Conservation (phyloP, 371 early-diverging fungal genomes). For the Neoconidiobolus thromboides region DNA sequence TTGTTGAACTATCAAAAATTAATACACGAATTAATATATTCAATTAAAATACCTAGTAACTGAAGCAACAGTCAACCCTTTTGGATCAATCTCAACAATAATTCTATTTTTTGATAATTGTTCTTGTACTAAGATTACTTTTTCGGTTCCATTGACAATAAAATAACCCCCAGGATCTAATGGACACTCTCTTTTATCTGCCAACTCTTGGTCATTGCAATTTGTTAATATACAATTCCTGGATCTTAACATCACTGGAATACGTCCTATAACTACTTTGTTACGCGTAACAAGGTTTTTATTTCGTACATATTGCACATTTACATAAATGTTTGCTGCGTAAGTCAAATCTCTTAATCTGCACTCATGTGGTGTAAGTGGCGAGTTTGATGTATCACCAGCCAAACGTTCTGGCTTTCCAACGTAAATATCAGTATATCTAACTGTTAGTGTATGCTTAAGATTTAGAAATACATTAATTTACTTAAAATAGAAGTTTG, state of each 20-base stretch:
- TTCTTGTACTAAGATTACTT: conserved; percentile 99
- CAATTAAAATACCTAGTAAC: conserved; percentile 39
- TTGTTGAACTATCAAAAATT: conserved; percentile 79
- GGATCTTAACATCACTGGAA: conserved; percentile 98
- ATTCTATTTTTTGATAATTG: conserved; percentile 99
- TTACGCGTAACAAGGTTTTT: conserved; percentile 68
- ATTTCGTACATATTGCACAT: conserved; percentile 92
- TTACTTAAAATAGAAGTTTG: conserved; percentile 88
- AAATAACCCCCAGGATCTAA: conserved; percentile 99
- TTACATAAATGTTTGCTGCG: conserved; percentile 89
- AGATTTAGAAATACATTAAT: not conserved
- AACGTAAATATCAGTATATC: conserved; percentile 82
- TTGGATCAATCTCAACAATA: conserved; percentile 86
- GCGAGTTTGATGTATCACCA: conserved; percentile 46
- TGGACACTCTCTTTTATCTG: conserved; percentile 88
- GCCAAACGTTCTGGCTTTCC: conserved; percentile 67
- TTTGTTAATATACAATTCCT: conserved; percentile 73
- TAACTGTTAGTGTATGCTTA: conserved; percentile 64
- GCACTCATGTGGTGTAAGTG: conserved; percentile 97
- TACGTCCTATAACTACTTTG: conserved; percentile 83
- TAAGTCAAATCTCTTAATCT: conserved; percentile 98
- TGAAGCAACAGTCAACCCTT: conserved; percentile 61
- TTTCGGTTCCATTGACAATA: conserved; percentile 96
- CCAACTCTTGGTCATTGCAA: conserved; percentile 60
- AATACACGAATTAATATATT: not conserved